These are phyloP conservation scores for Limnomonas spitsbergensis DNA, from an alignment of 139 green algal genomes.

Conservation along the genomic window DNA sequence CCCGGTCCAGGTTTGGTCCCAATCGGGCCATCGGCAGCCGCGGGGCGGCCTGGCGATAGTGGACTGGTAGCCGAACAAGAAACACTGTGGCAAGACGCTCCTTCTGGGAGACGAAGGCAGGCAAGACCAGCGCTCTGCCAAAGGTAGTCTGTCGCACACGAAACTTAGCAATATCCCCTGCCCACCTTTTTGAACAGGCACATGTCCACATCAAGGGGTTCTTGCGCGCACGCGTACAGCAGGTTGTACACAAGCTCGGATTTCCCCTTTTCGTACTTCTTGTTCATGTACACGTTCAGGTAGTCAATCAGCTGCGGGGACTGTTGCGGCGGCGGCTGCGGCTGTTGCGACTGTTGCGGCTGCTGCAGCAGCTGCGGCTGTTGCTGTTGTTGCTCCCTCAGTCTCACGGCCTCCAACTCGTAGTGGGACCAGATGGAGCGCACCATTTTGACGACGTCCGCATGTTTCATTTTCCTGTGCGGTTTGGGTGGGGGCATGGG, in stretches of 20 bases:
- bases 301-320: not conserved
- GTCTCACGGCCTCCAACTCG: not conserved
- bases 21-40: no score
- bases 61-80: no score
- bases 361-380: no score
- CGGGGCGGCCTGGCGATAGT: no score
- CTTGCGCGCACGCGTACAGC: not conserved
- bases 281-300: not conserved
- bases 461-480: not conserved
- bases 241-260: not conserved
- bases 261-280: not conserved
- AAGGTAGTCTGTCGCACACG: no score
- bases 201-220: not conserved
- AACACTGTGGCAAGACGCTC: no score
- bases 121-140: no score
- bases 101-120: no score
- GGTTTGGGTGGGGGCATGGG: no score
- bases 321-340: not conserved
- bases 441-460: not conserved
- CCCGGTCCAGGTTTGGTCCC: no score
- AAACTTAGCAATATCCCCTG: no score
- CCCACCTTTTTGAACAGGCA: not conserved
- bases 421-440: not conserved
- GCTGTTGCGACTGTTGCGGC: not conserved
- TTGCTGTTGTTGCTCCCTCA: no score